Base-by-base conservation (phyloP, 1,284 basidiomycete genomes). In the Rhodotorula sp. region DNA sequence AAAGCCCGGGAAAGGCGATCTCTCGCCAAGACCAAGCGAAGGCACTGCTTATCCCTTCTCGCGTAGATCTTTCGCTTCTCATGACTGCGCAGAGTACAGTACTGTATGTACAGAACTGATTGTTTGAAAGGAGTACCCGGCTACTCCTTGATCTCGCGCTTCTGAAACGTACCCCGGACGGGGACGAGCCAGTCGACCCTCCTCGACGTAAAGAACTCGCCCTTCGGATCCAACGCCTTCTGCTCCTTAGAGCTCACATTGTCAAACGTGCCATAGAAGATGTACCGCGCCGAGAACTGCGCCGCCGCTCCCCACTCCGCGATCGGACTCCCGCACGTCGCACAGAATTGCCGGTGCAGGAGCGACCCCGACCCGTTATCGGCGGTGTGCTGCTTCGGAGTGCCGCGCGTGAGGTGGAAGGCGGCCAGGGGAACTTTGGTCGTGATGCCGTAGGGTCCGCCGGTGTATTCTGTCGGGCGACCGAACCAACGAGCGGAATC, bases 191-290 rank as follows among this genome's bases (percentile, higher is more conserved):
- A 62, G 1, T 6, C 0, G 0, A 18, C 60, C 17, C 60, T n/a
- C 49, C 30, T 15, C 18, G n/a, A 53, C 37, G 60, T 62, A n/a
- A 62, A 62, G 60, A 53, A 62, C 60, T 62, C 60, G 20, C 49
- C 60, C 60, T 53, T 51, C 49, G 60, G 60, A 48, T 48, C 53
- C 24, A 49, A 29, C 15, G 30, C 48, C 14, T 62, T 51, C 37
- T 33, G 26, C 33, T 62, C 49, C n/a, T n/a, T n/a, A n/a, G n/a
- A n/a, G 37, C 37, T 12, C 3, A 17, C 8, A 15, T 62, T 37
- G 49, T 62, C 60, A 22, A 62, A 49, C 22, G 60, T 51, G 18
- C 60, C 60, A 24, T 48, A 30, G 24, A 53, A 53, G n/a, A 62
- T 24, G 49, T 62, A 62, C 33, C 60, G 46, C 33, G 42, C n/a